Conservation (phyloP, 1,284 basidiomycete genomes). For the Schizophyllum amplum region DNA sequence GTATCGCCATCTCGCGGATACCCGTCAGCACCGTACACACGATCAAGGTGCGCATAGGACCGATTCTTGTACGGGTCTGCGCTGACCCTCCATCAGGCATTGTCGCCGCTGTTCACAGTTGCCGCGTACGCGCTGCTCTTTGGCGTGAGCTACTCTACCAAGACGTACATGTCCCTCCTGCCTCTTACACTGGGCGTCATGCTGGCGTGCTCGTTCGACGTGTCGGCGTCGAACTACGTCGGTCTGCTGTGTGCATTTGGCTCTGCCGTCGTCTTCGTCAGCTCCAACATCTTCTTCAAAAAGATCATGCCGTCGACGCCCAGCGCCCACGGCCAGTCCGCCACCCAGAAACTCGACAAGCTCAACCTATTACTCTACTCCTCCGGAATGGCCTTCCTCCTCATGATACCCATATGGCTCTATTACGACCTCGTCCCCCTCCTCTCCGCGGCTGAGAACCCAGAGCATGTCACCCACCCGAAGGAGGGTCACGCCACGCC, state of each 20-base stretch:
- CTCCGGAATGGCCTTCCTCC: constrained; percentile 85
- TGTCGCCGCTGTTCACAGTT: constrained; percentile 96
- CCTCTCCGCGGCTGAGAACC: constrained; percentile 34
- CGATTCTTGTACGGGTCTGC: constrained; percentile 17
- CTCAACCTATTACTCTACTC: constrained; percentile 95
- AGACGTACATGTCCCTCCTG: constrained; percentile 91
- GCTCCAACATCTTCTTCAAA: constrained; percentile 99
- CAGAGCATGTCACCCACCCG: constrained; percentile 39
- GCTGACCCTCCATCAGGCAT: constrained; percentile 51
- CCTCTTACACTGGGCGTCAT: constrained; percentile 95
- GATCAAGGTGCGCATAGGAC: constrained; percentile 70
- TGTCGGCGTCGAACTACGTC: constrained; percentile 75
- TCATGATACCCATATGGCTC: constrained; percentile 93
- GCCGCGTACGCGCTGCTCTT: constrained; percentile 90
- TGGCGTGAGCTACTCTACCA: constrained; percentile 84
- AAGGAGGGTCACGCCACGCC: constrained; percentile 36
- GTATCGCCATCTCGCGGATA: constrained; percentile 92
- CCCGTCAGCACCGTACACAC: constrained; percentile 98
- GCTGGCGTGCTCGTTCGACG: constrained; percentile 92
- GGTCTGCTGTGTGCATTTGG: constrained; percentile 90
- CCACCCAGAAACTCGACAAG: constrained; percentile 82
- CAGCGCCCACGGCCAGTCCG: constrained; percentile 27
- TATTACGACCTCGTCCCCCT: constrained; percentile 77
- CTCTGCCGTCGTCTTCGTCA: constrained; percentile 93
- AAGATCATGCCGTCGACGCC: constrained; percentile 84